Conservation (phyloP, 1,284 basidiomycete genomes). For the Leccinum insigne region DNA sequence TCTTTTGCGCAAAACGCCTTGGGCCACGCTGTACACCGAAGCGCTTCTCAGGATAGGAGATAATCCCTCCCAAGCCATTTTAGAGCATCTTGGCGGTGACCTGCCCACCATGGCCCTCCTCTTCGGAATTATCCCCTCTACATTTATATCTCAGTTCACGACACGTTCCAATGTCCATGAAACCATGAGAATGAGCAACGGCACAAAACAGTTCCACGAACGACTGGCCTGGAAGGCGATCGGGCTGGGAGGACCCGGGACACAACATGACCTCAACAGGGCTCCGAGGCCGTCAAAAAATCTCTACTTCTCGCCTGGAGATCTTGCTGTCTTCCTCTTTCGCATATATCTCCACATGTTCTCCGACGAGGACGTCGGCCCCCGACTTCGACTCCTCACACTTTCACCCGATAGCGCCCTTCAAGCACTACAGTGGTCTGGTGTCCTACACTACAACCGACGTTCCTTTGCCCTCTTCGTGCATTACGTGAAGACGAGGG, state of each 20-base stretch:
- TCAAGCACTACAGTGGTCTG: not conserved
- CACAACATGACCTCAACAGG: not conserved
- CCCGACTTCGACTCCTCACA: slow-evolving; percentile 1
- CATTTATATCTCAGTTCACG: slow-evolving; percentile 41
- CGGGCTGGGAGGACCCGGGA: slow-evolving; percentile 13
- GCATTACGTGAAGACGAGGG: slow-evolving; percentile 34
- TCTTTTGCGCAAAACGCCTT: slow-evolving; percentile 34
- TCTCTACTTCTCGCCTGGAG: slow-evolving; percentile 27
- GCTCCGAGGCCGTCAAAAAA: not conserved
- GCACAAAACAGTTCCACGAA: slow-evolving; percentile 40
- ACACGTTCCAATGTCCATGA: slow-evolving; percentile 45
- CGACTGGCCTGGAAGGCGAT: slow-evolving; percentile 42
- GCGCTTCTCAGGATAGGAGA: slow-evolving; percentile 33
- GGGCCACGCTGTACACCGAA: slow-evolving; percentile 44
- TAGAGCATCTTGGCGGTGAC: slow-evolving; percentile 38
- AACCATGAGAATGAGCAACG: slow-evolving; percentile 13
- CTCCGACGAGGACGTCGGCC: slow-evolving; percentile 14
- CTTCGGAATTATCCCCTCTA: slow-evolving; percentile 41
- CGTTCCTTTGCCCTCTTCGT: slow-evolving; percentile 45
- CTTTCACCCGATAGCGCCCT: not conserved
- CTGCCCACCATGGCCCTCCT: slow-evolving; percentile 40
- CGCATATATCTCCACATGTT: slow-evolving; percentile 51
- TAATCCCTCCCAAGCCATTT: slow-evolving; percentile 35
- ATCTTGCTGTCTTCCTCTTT: slow-evolving; percentile 43
- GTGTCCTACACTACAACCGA: slow-evolving; percentile 41